Evolutionary conservation across 108 stramenopile species (phyloP), one percentile per base, ranked within the genome.

Genomic region (Cyclotella atomus): DNA sequence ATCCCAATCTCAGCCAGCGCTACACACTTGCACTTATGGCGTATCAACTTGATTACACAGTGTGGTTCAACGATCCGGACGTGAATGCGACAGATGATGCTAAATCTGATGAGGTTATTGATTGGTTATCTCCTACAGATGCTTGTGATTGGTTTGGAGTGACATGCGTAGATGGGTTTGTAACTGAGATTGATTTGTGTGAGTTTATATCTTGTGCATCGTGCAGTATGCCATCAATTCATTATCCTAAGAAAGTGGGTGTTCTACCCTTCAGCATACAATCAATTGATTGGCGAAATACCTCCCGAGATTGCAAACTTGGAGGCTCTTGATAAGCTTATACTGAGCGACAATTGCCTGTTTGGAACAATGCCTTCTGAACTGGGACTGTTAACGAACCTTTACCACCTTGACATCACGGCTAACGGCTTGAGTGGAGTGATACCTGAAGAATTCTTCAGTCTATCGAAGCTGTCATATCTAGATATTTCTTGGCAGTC

Each of bases 1-100:
- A 80, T 71, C 46, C 56, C 9, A 74, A 70, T 30, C 45, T 85
- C 17, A 46, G 74, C 24, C 88, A 89, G 63, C 77, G 88, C 0
- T 88, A 89, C 47, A 52, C 59, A 10, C 54, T 87, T 65, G 86
- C 85, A 10, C 80, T 87, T 0, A 70, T 87, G 32, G 29, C 43
- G 1, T 73, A 20, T 65, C 21, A 17, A 6, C 20, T 65, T 28
- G 64, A 47, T 8, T 46, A 2, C 0, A 16, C 15, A 20, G 38
- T 5, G 1, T 62, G 61, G 61, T 17, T 10, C 14, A 23, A 36
- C 35, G 7, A 36, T 36, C 12, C 9, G 9, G 57, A 25, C 23
- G 57, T 15, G 14, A 7, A 30, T 17, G 5, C 24, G 30, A 29
- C 3, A 29, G 8, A 15, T 21, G 3, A 38, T 60, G 2, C 20